A percentile compares a stretch with the other conserved stretches of the same genome.
Conservation (phyloP, 768 basidiomycete species). For the Kwoniella sp. region DNA sequence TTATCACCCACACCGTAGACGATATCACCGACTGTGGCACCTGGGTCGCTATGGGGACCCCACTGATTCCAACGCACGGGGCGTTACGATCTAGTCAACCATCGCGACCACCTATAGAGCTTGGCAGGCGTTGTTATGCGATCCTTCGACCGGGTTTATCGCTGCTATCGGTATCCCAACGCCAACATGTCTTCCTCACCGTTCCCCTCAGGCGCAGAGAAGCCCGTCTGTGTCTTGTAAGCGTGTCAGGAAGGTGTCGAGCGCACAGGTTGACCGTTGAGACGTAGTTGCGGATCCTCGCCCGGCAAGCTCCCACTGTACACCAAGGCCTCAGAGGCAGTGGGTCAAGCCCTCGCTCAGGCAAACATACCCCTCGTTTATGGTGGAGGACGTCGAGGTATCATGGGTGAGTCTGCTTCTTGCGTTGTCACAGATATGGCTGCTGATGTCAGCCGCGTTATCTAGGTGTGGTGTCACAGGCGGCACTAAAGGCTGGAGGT, state of each 20-base stretch:
- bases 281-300: conserved; percentile 65
- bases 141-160: no score
- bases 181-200: conserved; percentile 12
- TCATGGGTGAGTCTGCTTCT: conserved; percentile 66
- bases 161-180: no score
- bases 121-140: not conserved
- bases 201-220: conserved; percentile 23
- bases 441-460: not conserved
- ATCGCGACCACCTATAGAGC: not conserved
- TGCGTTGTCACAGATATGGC: not conserved
- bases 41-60: no score
- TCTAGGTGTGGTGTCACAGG: conserved; percentile 52
- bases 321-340: conserved; percentile 65
- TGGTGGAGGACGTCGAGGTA: conserved; percentile 74
- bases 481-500: conserved; percentile 63
- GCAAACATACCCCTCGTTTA: conserved; percentile 68
- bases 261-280: not conserved
- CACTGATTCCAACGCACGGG: no score
- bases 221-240: conserved; percentile 48
- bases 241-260: not conserved
- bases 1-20: not conserved
- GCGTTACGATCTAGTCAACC: no score
- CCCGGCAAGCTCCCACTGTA: conserved; percentile 62
- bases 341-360: conserved; percentile 68
- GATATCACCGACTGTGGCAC: not conserved